Evolutionary conservation across 495 filamentous ascomycete genomes (phyloP).

Genomic region (Penicillium lividum): DNA sequence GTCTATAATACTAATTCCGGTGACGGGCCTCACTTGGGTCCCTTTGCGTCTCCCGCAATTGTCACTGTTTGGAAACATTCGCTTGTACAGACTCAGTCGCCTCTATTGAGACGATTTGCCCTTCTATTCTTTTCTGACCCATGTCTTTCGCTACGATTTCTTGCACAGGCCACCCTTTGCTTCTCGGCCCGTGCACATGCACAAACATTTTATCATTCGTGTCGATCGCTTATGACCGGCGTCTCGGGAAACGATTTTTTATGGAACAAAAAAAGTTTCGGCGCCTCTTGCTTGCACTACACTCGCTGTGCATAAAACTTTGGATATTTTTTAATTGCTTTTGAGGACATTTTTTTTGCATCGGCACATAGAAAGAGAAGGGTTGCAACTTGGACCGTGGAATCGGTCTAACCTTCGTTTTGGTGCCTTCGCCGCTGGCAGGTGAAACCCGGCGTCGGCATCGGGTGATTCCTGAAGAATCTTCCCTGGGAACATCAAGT

Average conservation of each 20-base stretch:
- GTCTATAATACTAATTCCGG: constrained; percentile 51
- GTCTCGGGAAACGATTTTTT: constrained; percentile 33
- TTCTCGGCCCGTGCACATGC: constrained; percentile 39
- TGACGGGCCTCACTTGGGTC: constrained; percentile 25
- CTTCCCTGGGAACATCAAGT: constrained; percentile 5
- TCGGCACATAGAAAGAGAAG: constrained; percentile 46
- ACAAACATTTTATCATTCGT: constrained; percentile 45
- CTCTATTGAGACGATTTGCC: constrained; percentile 14
- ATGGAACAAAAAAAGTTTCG: constrained; percentile 34
- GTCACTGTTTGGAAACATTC: constrained; percentile 41
- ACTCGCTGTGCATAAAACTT: constrained; percentile 46
- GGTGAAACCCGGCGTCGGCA: constrained; percentile 25
- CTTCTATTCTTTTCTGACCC: constrained; percentile 36
- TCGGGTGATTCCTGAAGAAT: constrained; percentile 1
- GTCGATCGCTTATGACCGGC: constrained; percentile 51
- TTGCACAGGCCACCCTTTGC: constrained; percentile 37
- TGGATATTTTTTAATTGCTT: constrained; percentile 27
- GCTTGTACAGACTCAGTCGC: constrained; percentile 40
- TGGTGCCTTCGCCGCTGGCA: constrained; percentile 24
- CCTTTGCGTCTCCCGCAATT: constrained; percentile 18
- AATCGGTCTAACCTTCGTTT: constrained; percentile 15
- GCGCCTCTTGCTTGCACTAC: constrained; percentile 43
- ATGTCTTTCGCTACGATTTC: constrained; percentile 44
- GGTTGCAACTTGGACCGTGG: constrained; percentile 10
- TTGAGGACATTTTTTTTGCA: constrained; percentile 37